Percentiles rank a stretch among this genome's conserved stretches.
These are phyloP conservation scores for Ustilago xerochloae DNA, from an alignment of 1,284 basidiomycete genomes.

Conservation along the genomic window DNA sequence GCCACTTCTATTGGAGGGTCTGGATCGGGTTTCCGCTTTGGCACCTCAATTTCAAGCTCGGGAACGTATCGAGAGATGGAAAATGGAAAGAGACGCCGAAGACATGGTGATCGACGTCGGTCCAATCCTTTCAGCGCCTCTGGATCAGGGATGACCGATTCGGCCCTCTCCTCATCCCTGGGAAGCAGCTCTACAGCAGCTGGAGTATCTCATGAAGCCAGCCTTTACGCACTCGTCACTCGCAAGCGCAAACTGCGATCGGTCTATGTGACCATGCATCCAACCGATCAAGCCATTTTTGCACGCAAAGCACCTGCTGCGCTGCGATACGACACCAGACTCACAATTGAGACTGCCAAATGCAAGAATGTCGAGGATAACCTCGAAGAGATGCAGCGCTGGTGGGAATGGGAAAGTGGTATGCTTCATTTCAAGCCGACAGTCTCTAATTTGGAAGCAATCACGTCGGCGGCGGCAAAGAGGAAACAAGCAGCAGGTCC, in stretches of 20 bases:
- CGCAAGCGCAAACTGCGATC: slow-evolving; percentile 49
- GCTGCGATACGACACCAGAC: slow-evolving; percentile 34
- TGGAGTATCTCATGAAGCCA: slow-evolving; percentile 33
- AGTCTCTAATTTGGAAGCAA: slow-evolving; percentile 45
- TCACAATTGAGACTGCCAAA: slow-evolving; percentile 48
- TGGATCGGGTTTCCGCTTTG: slow-evolving; percentile 35
- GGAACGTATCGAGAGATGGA: slow-evolving; percentile 44
- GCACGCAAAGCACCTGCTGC: slow-evolving; percentile 41
- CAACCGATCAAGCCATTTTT: slow-evolving; percentile 50
- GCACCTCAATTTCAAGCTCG: slow-evolving; percentile 34
- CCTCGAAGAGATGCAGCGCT: slow-evolving; percentile 47
- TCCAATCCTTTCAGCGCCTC: slow-evolving; percentile 38
- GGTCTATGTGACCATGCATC: slow-evolving; percentile 46
- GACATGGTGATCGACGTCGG: slow-evolving; percentile 36
- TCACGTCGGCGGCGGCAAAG: slow-evolving; percentile 35
- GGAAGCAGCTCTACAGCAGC: slow-evolving; percentile 21
- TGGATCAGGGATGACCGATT: slow-evolving; percentile 30
- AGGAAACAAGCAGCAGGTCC: slow-evolving; percentile 26
- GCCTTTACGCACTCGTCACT: slow-evolving; percentile 39
- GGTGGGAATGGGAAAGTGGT: slow-evolving; percentile 52
- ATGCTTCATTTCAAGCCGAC: slow-evolving; percentile 50
- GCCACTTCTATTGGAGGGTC: slow-evolving; percentile 26
- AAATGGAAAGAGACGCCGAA: slow-evolving; percentile 34
- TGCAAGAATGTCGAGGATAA: slow-evolving; percentile 45
- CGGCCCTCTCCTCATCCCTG: slow-evolving; percentile 30